Evolutionary conservation across 225 moss, liverwort and hornwort genomes (phyloP), one percentile per base, ranked within the genome.

Genomic region (Straminergon stramineum): DNA sequence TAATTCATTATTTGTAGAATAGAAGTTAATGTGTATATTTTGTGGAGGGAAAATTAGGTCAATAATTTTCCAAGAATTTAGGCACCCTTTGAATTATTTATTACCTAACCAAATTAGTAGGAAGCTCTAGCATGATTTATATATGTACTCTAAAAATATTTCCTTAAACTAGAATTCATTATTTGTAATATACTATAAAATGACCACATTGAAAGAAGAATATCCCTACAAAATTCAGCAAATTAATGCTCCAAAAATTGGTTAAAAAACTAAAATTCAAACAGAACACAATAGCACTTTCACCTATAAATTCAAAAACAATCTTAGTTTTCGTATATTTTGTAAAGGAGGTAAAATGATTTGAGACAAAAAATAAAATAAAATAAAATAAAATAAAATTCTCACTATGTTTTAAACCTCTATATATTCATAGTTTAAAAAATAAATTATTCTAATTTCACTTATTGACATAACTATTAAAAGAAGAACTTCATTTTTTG

Each of bases 211-310:
- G 1, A 2, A 75, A 31, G 31, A 48, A 75, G 7, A 30, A 31
- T 51, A 51, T 75, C 31, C 13, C 7, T 3, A 13, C 8, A 10
- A 53, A 7, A 21, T 53, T 53, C 0, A 21, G 0, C 0, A 21
- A 22, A 53, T 21, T 34, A 34, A 13, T 34, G 14, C 34, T 52
- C 14, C 5, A 7, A 9, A 77, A 53, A 53, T 5, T 41, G 16
- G 41, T 41, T 71, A 9, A 41, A 71, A 41, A 26, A 1, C 26
- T 15, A 71, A 15, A 41, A 24, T 71, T 26, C 5, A 15, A 73
- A 13, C 0, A 2, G 3, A 27, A 41, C 1, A 8, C 13, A 24
- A 24, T n/a, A n/a, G n/a, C 5, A 20, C 19, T 51, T 13, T 4
- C 2, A 51, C 6, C 8, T 31, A 22, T 5, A 77, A 34, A 53